phyloP scores from a whole-genome alignment of 805 yeast species.

The Candida rishiriensis region DNA sequence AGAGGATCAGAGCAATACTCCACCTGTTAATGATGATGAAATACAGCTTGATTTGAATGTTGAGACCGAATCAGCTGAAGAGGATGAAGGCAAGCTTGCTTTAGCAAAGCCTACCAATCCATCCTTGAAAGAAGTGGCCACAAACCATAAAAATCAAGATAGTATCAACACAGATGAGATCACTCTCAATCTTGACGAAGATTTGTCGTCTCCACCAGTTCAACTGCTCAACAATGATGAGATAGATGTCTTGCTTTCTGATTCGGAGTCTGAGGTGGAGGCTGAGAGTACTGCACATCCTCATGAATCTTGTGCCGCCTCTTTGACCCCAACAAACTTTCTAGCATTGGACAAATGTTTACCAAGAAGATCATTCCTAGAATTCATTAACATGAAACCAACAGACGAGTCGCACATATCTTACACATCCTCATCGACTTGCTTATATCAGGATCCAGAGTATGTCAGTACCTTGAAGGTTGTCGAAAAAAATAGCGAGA shows the following conservation, averaged over 20 bases:
- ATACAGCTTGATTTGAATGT: constrained; percentile 24
- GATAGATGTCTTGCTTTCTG: constrained; percentile 14
- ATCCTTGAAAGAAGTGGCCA: no score
- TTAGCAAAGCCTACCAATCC: no score
- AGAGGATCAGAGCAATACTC: not conserved
- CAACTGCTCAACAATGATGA: constrained; percentile 2
- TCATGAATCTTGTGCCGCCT: no score
- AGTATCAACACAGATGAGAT: constrained; percentile 4
- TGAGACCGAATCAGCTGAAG: not conserved
- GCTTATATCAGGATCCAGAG: constrained; percentile 35
- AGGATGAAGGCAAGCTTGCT: constrained; percentile 3
- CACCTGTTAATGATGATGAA: constrained; percentile 20
- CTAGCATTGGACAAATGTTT: constrained; percentile 84
- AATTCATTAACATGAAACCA: constrained; percentile 41
- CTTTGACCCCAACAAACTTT: constrained; percentile 36
- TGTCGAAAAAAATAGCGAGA: constrained; percentile 13
- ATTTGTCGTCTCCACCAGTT: no score
- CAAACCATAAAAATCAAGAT: constrained; percentile 1
- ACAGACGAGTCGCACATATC: constrained; percentile 11
- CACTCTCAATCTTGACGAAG: constrained; percentile 2
- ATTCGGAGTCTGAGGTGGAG: constrained; percentile 1
- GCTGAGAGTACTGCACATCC: no score
- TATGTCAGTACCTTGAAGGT: constrained; percentile 22
- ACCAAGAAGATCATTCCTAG: constrained; percentile 57
- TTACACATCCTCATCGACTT: constrained; percentile 15